Percentiles rank a stretch among this genome's conserved stretches.
phyloP scores from a whole-genome alignment of 768 basidiomycete species.

The Russula vinacea region DNA sequence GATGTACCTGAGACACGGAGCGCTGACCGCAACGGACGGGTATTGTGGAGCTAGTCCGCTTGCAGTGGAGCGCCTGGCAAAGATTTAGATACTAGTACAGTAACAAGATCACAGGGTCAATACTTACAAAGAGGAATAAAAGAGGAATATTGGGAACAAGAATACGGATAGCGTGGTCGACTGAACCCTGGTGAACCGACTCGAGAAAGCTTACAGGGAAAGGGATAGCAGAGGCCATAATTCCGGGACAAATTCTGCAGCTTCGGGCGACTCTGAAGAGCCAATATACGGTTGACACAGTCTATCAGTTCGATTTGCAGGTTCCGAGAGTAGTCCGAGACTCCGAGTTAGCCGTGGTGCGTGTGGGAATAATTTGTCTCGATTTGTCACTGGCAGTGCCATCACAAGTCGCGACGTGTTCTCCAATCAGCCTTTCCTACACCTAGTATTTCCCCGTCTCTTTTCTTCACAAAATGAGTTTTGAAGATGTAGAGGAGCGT shows the following conservation, averaged over 20 bases:
- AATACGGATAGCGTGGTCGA: neutral
- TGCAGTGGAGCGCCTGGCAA: conserved; percentile 11
- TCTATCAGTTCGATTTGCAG: neutral
- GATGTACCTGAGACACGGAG: conserved; percentile 20
- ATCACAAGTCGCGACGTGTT: conserved; percentile 27
- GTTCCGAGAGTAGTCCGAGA: neutral
- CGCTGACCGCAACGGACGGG: conserved; percentile 9
- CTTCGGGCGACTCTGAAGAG: neutral
- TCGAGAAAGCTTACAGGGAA: conserved; percentile 1
- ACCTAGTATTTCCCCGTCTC: neutral
- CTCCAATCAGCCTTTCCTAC: conserved; percentile 10
- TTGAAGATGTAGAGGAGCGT: conserved; percentile 96
- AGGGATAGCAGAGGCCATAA: no score
- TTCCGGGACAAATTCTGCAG: neutral
- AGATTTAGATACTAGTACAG: conserved; percentile 1
- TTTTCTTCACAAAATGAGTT: conserved; percentile 47
- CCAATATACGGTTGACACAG: neutral
- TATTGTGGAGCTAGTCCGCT: conserved; percentile 16
- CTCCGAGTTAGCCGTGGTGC: neutral
- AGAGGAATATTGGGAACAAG: conserved; percentile 12
- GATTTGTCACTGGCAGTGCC: neutral
- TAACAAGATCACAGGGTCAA: neutral
- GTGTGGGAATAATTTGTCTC: conserved; percentile 19
- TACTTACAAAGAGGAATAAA: conserved; percentile 1
- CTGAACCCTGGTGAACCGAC: conserved; percentile 4